Evolutionary conservation across 768 basidiomycete species (phyloP).

Genomic region (Boletus barrowsii): DNA sequence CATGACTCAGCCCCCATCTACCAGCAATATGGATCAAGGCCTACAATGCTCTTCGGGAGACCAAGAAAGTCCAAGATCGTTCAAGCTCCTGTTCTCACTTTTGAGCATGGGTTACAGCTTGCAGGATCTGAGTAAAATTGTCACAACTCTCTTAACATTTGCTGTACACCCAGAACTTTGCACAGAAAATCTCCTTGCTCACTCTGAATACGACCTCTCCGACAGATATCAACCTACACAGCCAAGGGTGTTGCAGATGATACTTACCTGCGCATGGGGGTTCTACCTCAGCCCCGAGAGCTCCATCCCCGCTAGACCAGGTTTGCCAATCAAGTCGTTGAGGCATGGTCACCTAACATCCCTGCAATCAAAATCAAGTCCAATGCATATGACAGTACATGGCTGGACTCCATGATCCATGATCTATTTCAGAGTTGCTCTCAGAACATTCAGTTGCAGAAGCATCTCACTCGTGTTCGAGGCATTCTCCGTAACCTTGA

Average conservation of each 20-base stretch:
- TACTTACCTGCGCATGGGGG: not conserved
- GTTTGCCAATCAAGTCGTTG: not conserved
- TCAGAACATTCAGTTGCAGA: not conserved
- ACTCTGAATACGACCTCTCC: not conserved
- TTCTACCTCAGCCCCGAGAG: not conserved
- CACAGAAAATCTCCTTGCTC: conserved; percentile 2
- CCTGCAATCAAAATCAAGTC: not conserved
- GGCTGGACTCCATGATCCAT: not conserved
- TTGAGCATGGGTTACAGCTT: conserved; percentile 32
- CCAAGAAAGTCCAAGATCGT: conserved; percentile 2
- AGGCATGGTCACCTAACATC: not conserved
- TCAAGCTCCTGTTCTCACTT: conserved; percentile 30
- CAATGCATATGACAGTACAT: not conserved
- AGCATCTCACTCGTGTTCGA: not conserved
- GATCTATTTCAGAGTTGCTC: not conserved
- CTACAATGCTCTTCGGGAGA: conserved; percentile 26
- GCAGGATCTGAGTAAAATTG: not conserved
- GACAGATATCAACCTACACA: not conserved
- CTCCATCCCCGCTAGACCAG: no score
- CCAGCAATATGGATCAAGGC: conserved; percentile 24
- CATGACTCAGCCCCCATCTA: conserved; percentile 27
- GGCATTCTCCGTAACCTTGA: not conserved
- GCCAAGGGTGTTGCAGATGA: not conserved
- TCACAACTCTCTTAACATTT: conserved; percentile 32
- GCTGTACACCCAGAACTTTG: conserved; percentile 9